A percentile compares a stretch with the other conserved stretches of the same genome.
Evolutionary conservation across 768 basidiomycete genomes (phyloP).

Genomic region (Sporobolomyces roseus): DNA sequence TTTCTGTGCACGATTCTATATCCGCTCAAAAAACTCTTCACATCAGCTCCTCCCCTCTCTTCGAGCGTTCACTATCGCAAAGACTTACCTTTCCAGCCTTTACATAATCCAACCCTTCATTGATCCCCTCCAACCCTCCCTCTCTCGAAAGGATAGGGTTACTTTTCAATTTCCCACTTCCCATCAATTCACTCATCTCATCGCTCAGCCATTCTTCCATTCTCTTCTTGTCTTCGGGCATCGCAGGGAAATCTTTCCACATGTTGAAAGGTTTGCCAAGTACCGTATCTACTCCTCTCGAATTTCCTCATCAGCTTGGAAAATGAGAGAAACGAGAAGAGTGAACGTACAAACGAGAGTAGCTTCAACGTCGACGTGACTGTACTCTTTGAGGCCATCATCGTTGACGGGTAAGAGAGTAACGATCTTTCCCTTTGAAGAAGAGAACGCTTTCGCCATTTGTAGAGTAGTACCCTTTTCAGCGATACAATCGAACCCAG

Average conservation of each 20-base stretch:
- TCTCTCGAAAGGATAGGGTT: constrained; percentile 29
- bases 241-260: constrained; percentile 16
- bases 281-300: constrained; percentile 14
- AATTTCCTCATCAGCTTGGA: neutral
- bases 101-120: constrained; percentile 35
- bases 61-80: too few species aligned
- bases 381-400: constrained; percentile 6
- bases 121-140: constrained; percentile 28
- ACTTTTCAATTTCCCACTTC: constrained; percentile 26
- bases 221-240: constrained; percentile 14
- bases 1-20: constrained; percentile 11
- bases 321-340: neutral
- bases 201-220: constrained; percentile 16
- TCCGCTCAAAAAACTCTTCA: neutral
- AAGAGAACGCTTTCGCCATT: constrained; percentile 4
- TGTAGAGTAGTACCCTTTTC: constrained; percentile 29
- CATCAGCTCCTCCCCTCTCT: too few species aligned
- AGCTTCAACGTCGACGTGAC: constrained; percentile 9
- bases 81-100: constrained; percentile 38
- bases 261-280: constrained; percentile 21
- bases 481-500: constrained; percentile 37
- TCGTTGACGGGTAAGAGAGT: constrained; percentile 21
- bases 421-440: constrained; percentile 28
- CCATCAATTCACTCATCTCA: constrained; percentile 22
- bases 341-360: constrained; percentile 19